Evolutionary conservation across 2,329 filamentous ascomycete genomes (phyloP).

Genomic region (Emydomyces testavorans): DNA sequence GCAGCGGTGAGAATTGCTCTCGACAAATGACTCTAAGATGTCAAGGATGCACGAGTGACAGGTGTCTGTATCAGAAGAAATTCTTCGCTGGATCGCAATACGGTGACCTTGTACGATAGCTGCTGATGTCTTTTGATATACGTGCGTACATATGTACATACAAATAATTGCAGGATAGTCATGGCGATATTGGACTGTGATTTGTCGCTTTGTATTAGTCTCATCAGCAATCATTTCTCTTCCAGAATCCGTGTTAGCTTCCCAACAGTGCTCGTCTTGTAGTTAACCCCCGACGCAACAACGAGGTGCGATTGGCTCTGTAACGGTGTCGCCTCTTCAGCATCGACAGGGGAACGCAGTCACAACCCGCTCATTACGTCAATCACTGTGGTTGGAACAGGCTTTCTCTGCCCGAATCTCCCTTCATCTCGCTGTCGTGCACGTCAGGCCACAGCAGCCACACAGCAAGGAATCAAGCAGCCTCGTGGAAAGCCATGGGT

Average conservation of each 20-base stretch:
- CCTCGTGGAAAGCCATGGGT: constrained; percentile 3
- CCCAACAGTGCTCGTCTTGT: background rate
- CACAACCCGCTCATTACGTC: background rate
- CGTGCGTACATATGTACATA: background rate
- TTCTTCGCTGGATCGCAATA: constrained; percentile 46
- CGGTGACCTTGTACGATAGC: constrained; percentile 26
- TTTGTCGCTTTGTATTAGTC: too few relatives aligned
- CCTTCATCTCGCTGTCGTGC: background rate
- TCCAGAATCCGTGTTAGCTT: too few relatives aligned
- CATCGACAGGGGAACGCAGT: background rate
- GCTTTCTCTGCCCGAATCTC: background rate
- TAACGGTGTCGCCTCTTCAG: too few relatives aligned
- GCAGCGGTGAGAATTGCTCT: constrained; percentile 59
- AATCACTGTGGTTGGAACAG: background rate
- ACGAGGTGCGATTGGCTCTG: too few relatives aligned
- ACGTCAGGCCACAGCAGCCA: background rate
- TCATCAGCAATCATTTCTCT: too few relatives aligned
- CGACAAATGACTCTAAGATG: constrained; percentile 82
- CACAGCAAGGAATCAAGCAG: background rate
- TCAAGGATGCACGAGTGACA: constrained; percentile 82
- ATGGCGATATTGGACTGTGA: background rate
- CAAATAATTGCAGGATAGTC: background rate
- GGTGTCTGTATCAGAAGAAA: constrained; percentile 62
- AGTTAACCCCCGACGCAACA: too few relatives aligned
- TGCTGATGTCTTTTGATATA: background rate